A percentile compares a stretch with the other conserved stretches of the same genome.
Conservation (phyloP, 2,329 filamentous ascomycete genomes). For the Xylariomycetidae sp. region DNA sequence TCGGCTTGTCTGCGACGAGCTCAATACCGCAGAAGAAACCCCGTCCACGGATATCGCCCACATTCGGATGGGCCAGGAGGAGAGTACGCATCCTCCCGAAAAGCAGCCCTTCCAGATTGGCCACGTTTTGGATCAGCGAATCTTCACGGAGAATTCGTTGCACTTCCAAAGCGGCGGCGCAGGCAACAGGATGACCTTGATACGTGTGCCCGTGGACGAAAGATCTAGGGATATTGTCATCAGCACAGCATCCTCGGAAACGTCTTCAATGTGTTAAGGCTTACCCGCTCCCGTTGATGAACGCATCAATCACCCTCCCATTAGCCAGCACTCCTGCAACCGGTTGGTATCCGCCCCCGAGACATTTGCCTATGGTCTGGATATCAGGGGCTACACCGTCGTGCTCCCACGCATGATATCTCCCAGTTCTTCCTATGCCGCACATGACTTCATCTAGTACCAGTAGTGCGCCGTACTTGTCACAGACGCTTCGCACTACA, state of each 20-base stretch:
- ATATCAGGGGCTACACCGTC: slow-evolving; percentile 58
- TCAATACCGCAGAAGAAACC: slow-evolving; percentile 45
- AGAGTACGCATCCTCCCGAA: slow-evolving; percentile 19
- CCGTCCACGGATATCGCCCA: slow-evolving; percentile 36
- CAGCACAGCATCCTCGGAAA: too few species aligned
- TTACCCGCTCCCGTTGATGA: slow-evolving; percentile 31
- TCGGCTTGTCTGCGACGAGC: slow-evolving; percentile 35
- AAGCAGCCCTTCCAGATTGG: slow-evolving; percentile 26
- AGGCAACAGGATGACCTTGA: slow-evolving; percentile 34
- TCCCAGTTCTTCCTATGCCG: slow-evolving; percentile 56
- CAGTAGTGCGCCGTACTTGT: slow-evolving; percentile 67
- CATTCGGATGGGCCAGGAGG: slow-evolving; percentile 26
- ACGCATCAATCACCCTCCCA: slow-evolving; percentile 42
- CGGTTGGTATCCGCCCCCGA: slow-evolving; percentile 59
- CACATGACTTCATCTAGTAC: slow-evolving; percentile 78
- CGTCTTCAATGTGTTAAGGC: too few species aligned
- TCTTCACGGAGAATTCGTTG: slow-evolving; percentile 33
- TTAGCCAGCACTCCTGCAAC: slow-evolving; percentile 57
- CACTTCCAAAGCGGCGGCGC: slow-evolving; percentile 34
- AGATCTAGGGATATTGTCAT: slow-evolving; percentile 21
- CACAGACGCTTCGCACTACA: too few species aligned
- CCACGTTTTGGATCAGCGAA: slow-evolving; percentile 27
- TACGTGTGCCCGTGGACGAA: slow-evolving; percentile 58
- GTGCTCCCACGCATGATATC: slow-evolving; percentile 58
- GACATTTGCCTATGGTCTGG: slow-evolving; percentile 61